These are phyloP conservation scores for Ceriops zippeliana DNA, from an alignment of 345 rosid genomes.

Conservation along the genomic window DNA sequence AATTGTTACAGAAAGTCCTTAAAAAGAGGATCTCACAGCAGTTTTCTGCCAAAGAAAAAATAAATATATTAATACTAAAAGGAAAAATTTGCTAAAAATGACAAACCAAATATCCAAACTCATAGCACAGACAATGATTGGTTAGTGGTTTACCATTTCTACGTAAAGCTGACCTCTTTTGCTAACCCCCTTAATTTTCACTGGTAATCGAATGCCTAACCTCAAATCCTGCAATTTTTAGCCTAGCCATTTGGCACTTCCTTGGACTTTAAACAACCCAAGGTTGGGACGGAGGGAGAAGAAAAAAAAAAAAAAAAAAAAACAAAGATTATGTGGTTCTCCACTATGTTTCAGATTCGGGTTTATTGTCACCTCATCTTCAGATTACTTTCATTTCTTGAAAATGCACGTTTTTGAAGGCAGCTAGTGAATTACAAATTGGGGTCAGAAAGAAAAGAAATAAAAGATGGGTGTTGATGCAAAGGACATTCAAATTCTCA, in stretches of 20 bases:
- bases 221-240: not conserved
- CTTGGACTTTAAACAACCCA: too few relatives aligned
- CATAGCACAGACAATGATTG: conserved; percentile 3
- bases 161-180: conserved; percentile 1
- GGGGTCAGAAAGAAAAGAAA: not conserved
- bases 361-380: too few relatives aligned
- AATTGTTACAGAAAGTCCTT: conserved; percentile 11
- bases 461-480: conserved; percentile 48
- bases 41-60: conserved; percentile 14
- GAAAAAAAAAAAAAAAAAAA: too few relatives aligned
- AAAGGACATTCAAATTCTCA: conserved; percentile 38
- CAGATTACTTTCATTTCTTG: too few relatives aligned
- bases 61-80: not conserved
- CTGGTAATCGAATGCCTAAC: not conserved
- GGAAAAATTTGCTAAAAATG: conserved; percentile 13
- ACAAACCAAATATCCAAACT: not conserved
- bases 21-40: conserved; percentile 18
- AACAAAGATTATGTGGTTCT: too few relatives aligned
- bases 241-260: too few relatives aligned
- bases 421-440: too few relatives aligned
- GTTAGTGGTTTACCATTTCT: not conserved
- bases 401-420: too few relatives aligned
- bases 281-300: too few relatives aligned
- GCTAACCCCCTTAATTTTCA: not conserved
- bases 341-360: too few relatives aligned